phyloP scores from a whole-genome alignment of 306 rosid genomes.

The Rosa rugosa region DNA sequence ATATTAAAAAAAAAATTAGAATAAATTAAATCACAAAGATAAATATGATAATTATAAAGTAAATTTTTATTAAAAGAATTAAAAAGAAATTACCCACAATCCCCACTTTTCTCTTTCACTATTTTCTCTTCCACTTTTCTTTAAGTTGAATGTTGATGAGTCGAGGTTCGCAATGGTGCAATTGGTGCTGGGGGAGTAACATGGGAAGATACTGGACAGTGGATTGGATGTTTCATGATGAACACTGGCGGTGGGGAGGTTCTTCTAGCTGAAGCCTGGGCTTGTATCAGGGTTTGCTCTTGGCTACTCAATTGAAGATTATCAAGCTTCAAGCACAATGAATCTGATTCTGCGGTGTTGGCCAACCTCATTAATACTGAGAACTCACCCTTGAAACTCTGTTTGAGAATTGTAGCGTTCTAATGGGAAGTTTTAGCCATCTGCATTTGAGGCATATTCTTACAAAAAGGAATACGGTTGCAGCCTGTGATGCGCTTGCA shows the following conservation, averaged over 20 bases:
- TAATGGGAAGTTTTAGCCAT: neutral
- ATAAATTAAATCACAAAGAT: no score
- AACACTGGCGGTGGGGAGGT: neutral
- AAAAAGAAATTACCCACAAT: no score
- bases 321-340: neutral
- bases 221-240: neutral
- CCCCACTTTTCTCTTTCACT: no score
- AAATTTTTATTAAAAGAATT: no score
- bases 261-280: neutral
- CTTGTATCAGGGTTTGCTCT: no score
- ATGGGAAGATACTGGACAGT: neutral
- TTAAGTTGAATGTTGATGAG: no score
- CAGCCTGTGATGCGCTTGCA: neutral
- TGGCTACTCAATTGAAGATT: no score
- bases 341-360: neutral
- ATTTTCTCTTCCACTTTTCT: no score
- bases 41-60: no score
- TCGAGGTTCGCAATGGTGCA: no score
- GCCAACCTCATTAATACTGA: neutral
- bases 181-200: neutral
- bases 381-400: neutral
- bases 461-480: neutral
- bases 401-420: neutral
- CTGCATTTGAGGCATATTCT: neutral
- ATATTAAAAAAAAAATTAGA: no score